Base-by-base conservation (phyloP, 2,329 filamentous ascomycete species). In the Lizonia empirigonia region DNA sequence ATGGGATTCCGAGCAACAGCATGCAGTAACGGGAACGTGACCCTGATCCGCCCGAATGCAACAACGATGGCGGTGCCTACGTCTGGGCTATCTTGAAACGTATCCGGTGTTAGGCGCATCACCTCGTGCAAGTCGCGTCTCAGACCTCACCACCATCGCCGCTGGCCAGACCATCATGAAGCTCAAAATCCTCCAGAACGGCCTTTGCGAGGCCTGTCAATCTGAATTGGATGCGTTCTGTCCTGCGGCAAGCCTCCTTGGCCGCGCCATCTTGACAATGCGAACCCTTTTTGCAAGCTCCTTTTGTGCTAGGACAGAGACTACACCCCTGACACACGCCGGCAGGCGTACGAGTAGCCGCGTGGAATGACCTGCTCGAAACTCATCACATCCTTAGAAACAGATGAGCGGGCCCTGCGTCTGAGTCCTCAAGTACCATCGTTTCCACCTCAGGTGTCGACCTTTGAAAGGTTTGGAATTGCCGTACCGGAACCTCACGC, bases 121-220 rank as follows among this genome's bases (percentile, higher is more conserved):
- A 47, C 50, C 62, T 67, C 61, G 50, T 52, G 64, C 69, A 64
- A 44, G 44, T 60, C 56, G 57, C 62, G 71, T 73, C 58, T 70
- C 70, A 73, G 59, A 59, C 55, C 51, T 56, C 55, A 61, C 49
- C 50, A 59, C 47, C 58, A 54, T 55, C 53, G 67, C 64, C 60
- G 55, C 61, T 66, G 60, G 56, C 70, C 69, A 70, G 62, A 71
- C 71, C 57, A 50, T 62, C 44, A 57, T 73, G 70, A 73, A 59
- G 72, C 70, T 63, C 47, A 23, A 35, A 42, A 44, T 22, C 54
- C 60, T 49, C 50, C 54, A 66, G 55, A 60, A 54, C 41, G 20
- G 18, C 38, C 38, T 33, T 56, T 26, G 38, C 30, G 36, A 45
- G 55, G 53, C 64, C 60, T 60, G 60, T 60, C 44, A 56, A 52